Evolutionary conservation across 441 rosid species (phyloP).

Genomic region (Metrosideros polymorpha): DNA sequence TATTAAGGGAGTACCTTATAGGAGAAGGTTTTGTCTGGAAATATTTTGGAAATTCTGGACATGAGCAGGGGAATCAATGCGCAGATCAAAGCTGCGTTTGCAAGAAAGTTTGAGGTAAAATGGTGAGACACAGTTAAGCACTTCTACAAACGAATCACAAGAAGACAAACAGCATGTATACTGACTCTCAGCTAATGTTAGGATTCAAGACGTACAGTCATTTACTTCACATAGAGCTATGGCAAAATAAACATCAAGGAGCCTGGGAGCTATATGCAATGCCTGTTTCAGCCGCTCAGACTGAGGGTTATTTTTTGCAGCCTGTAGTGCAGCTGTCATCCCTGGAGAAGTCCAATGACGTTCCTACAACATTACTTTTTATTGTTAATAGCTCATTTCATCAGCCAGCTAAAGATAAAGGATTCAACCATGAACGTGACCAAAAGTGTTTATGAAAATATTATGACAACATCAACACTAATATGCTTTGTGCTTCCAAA

Average conservation of each 20-base stretch:
- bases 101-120: not conserved
- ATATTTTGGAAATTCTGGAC: conserved; percentile 70
- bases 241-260: conserved; percentile 72
- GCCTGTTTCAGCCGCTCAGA: conserved; percentile 76
- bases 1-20: conserved; percentile 47
- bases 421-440: not conserved
- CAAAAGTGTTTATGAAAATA: not conserved
- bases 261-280: conserved; percentile 58
- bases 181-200: not conserved
- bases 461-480: not conserved
- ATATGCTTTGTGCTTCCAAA: not conserved
- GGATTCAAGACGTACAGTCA: conserved; percentile 35
- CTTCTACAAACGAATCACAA: not conserved
- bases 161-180: not conserved
- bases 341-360: conserved; percentile 78
- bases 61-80: conserved; percentile 80
- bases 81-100: conserved; percentile 69
- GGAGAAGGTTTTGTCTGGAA: conserved; percentile 68
- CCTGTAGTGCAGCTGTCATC: conserved; percentile 66
- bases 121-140: not conserved
- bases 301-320: conserved; percentile 52
- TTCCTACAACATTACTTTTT: conserved; percentile 48
- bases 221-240: conserved; percentile 59
- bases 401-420: not conserved
- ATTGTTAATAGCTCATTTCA: not conserved